Evolutionary conservation across 768 basidiomycete species (phyloP).

Genomic region (Galerina marginata): DNA sequence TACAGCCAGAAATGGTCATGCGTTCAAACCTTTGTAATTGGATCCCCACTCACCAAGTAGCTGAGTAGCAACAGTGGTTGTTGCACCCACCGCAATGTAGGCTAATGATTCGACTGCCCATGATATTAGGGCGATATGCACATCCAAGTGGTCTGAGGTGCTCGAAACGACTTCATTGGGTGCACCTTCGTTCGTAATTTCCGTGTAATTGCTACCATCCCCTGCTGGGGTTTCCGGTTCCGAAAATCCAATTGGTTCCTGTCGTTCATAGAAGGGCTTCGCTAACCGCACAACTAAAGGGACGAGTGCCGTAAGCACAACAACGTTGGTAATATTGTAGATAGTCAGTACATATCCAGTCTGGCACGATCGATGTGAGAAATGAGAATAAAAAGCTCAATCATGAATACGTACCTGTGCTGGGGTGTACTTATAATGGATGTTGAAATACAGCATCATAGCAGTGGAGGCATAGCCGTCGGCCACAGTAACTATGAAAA

Average conservation of each 20-base stretch:
- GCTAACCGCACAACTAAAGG: conserved; percentile 6
- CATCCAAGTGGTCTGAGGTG: conserved; percentile 18
- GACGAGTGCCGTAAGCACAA: conserved; percentile 8
- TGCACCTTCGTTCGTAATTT: too few relatives aligned
- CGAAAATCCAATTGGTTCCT: neutral
- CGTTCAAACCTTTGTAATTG: neutral
- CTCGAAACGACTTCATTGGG: conserved; percentile 10
- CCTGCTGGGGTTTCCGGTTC: neutral
- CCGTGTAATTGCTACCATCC: neutral
- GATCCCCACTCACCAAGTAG: conserved; percentile 2
- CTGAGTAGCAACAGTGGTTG: conserved; percentile 3
- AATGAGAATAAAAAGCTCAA: neutral
- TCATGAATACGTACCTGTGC: conserved; percentile 5
- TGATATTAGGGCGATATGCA: conserved; percentile 15
- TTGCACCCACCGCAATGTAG: conserved; percentile 4
- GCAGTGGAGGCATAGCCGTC: conserved; percentile 14
- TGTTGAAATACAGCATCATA: conserved; percentile 15
- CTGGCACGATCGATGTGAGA: neutral
- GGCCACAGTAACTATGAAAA: conserved; percentile 13
- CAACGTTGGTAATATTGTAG: conserved; percentile 7
- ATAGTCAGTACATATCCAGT: conserved; percentile 17
- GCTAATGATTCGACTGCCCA: conserved; percentile 13
- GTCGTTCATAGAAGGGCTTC: conserved; percentile 10
- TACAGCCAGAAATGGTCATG: neutral
- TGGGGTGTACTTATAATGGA: conserved; percentile 15